phyloP scores from a whole-genome alignment of 2,329 filamentous ascomycete species.

The Epichloe uncinata region DNA sequence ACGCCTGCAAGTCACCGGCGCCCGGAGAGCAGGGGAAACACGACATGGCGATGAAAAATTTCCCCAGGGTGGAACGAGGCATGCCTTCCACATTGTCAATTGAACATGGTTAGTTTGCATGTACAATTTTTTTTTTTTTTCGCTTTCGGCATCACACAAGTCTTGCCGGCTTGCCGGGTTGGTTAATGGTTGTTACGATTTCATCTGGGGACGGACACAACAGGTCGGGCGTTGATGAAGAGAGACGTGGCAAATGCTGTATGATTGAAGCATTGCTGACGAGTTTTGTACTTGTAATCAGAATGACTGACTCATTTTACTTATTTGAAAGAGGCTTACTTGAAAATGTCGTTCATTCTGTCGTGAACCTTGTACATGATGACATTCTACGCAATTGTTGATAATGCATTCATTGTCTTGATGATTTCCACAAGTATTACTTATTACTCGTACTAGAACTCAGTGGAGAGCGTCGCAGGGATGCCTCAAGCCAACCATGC shows the following conservation, averaged over 20 bases:
- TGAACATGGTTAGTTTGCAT: neutral
- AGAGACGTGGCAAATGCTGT: neutral
- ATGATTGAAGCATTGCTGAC: neutral
- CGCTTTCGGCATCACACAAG: neutral
- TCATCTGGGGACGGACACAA: neutral
- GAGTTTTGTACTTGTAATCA: neutral
- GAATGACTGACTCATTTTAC: neutral
- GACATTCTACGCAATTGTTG: no score
- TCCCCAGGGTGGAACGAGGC: neutral
- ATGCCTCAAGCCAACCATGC: no score
- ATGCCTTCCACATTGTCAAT: neutral
- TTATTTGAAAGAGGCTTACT: neutral
- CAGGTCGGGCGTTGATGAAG: neutral
- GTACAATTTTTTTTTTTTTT: neutral
- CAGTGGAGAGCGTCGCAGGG: no score
- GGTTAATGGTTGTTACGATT: neutral
- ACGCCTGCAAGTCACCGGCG: slow-evolving; percentile 14
- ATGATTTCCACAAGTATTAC: no score
- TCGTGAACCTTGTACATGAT: neutral
- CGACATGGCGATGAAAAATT: slow-evolving; percentile 18
- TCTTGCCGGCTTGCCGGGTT: neutral
- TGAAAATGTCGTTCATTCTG: neutral
- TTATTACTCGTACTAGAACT: no score
- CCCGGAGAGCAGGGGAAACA: slow-evolving; percentile 17
- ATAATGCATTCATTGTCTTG: no score